phyloP scores from a whole-genome alignment of 2,329 filamentous ascomycete species.

The Dactylellina sp. region DNA sequence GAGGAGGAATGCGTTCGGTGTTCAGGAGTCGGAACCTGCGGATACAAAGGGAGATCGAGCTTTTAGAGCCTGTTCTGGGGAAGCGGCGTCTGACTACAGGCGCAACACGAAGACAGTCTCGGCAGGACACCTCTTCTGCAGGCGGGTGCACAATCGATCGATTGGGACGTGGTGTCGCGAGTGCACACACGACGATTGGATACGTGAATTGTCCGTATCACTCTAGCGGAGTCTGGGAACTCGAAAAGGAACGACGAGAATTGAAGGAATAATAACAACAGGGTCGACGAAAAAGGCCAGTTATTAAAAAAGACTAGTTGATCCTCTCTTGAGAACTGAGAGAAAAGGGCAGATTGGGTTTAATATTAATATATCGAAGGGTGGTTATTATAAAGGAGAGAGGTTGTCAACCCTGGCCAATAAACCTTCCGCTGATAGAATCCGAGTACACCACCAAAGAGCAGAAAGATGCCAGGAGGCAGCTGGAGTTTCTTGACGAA shows the following conservation, averaged over 20 bases:
- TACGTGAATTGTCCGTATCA: too few species aligned
- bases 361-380: conserved; percentile 7
- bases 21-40: conserved; percentile 54
- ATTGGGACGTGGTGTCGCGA: not conserved
- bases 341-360: conserved; percentile 7
- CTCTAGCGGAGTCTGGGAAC: not conserved
- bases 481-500: not conserved
- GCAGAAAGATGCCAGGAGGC: not conserved
- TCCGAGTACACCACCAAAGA: not conserved
- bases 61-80: conserved; percentile 16
- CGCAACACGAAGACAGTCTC: conserved; percentile 19
- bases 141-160: not conserved
- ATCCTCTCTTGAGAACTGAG: not conserved
- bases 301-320: not conserved
- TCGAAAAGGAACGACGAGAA: conserved; percentile 21
- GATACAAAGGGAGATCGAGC: conserved; percentile 32
- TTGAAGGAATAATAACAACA: not conserved
- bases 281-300: not conserved
- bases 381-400: not conserved
- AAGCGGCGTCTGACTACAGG: conserved; percentile 7
- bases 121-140: not conserved
- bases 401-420: conserved; percentile 3
- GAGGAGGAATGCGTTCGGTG: conserved; percentile 33
- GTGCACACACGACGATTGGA: not conserved
- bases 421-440: conserved; percentile 16